phyloP scores from a whole-genome alignment of 768 basidiomycete species.

The Xerocomellus chrysenteron region DNA sequence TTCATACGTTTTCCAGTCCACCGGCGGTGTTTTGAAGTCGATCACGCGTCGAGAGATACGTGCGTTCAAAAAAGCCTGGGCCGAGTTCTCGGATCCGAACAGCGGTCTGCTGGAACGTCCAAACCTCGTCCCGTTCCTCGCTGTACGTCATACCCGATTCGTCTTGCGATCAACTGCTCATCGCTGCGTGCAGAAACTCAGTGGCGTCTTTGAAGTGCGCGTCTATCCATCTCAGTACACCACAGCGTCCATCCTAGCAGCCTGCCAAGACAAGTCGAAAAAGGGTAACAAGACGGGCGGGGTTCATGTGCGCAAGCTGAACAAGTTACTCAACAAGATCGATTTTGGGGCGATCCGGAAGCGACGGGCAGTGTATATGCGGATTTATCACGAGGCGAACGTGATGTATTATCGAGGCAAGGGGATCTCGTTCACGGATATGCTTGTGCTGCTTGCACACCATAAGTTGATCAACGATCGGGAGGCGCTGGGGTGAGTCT shows the following conservation, averaged over 20 bases:
- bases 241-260: constrained; percentile 56
- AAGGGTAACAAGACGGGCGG: constrained; percentile 42
- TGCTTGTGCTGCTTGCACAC: constrained; percentile 85
- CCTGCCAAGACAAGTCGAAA: constrained; percentile 41
- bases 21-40: constrained; percentile 67
- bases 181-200: constrained; percentile 56
- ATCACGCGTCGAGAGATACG: constrained; percentile 92
- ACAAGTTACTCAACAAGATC: constrained; percentile 56
- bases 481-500: constrained; percentile 80
- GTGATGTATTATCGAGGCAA: constrained; percentile 67
- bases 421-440: constrained; percentile 89
- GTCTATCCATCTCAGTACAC: constrained; percentile 76
- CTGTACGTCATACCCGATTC: constrained; percentile 47
- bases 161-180: background rate
- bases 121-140: constrained; percentile 76
- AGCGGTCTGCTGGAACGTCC: constrained; percentile 75
- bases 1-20: constrained; percentile 90
- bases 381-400: constrained; percentile 84
- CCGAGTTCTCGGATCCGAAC: constrained; percentile 72
- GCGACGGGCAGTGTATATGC: constrained; percentile 67
- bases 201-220: constrained; percentile 84
- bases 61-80: constrained; percentile 93
- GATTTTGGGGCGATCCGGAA: constrained; percentile 63
- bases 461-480: constrained; percentile 89
- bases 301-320: constrained; percentile 65